A percentile compares a stretch with the other conserved stretches of the same genome.
These are phyloP conservation scores for Thermothielavioides terrestris DNA, from an alignment of 495 filamentous ascomycete species.

Conservation along the genomic window DNA sequence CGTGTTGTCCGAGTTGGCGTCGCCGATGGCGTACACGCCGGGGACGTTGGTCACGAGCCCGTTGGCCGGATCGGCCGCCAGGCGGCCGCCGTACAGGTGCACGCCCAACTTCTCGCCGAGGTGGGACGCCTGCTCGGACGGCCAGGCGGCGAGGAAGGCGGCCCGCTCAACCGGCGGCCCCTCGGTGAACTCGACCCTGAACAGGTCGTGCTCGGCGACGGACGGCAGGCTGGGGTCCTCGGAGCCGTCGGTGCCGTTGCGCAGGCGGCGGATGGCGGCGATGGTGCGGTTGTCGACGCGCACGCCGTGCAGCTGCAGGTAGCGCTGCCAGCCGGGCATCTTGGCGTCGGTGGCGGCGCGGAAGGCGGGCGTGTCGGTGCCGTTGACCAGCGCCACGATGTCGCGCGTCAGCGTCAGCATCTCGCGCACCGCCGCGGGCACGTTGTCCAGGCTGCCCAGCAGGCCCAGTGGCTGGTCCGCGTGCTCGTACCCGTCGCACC, in stretches of 20 bases:
- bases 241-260: slow-evolving; percentile 30
- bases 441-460: slow-evolving; percentile 36
- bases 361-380: slow-evolving; percentile 38
- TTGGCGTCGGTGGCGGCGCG: slow-evolving; percentile 31
- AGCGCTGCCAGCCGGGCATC: slow-evolving; percentile 29
- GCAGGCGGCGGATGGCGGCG: slow-evolving; percentile 36
- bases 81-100: slow-evolving; percentile 34
- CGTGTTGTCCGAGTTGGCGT: slow-evolving; percentile 47
- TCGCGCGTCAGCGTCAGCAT: slow-evolving; percentile 39
- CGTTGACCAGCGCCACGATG: slow-evolving; percentile 45
- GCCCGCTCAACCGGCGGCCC: slow-evolving; percentile 36
- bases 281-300: slow-evolving; percentile 48
- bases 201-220: slow-evolving; percentile 38
- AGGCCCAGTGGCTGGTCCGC: slow-evolving; percentile 48
- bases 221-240: slow-evolving; percentile 33
- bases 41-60: slow-evolving; percentile 38
- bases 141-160: slow-evolving; percentile 45
- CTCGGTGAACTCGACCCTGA: slow-evolving; percentile 45
- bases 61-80: slow-evolving; percentile 32
- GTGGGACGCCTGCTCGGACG: slow-evolving; percentile 34
- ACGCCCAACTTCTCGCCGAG: slow-evolving; percentile 36
- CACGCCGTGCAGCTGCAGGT: slow-evolving; percentile 41
- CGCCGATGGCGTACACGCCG: slow-evolving; percentile 49
- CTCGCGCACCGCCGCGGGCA: slow-evolving; percentile 38
- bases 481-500: slow-evolving; percentile 55